Evolutionary conservation across 768 basidiomycete genomes (phyloP), one percentile per base, ranked within the genome.

Genomic region (Hydnomerulius pinastri): DNA sequence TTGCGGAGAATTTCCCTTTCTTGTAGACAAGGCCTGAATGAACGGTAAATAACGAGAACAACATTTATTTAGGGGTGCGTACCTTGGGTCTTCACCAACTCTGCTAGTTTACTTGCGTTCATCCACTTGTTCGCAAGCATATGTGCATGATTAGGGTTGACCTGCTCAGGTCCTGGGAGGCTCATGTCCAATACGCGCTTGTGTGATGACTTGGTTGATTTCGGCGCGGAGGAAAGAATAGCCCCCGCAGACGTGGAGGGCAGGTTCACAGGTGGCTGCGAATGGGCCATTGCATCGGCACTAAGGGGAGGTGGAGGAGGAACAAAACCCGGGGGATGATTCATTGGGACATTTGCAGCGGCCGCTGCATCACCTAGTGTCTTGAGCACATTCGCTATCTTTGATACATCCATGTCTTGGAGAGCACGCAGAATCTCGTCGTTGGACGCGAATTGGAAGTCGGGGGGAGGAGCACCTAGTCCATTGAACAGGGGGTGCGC

Each of bases 1-100:
- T 82, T 0, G 85, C 80, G 21, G 89, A 90, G 60, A 93, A 93
- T 62, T 90, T 92, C 12, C 90, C 90, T 67, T 91, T 91, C 71
- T 86, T 91, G 66, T 90, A 92, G 2, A 88, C 78, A n/a, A 92
- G 78, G 27, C 89, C 90, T 92, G 50, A 20, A 52, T 38, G 32
- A 33, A 21, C 2, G 23, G 37, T 48, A 32, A 21, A 38, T 47
- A 54, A 52, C 12, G 40, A 48, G 25, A 30, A 44, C 23, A 18
- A 18, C 27, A 28, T 32, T 11, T 21, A 32, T 29, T 13, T 18
- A 23, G 28, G 41, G 27, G 20, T 38, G 41, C 58, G 37, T 42
- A 87, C 90, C 90, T 73, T 89, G 78, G 21, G 76, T 80, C 63
- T 75, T 77, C 12, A 83, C 87, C 57, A 91, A 71, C 55, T 88